These are phyloP conservation scores for Leccinum subrobustum DNA, from an alignment of 1,284 basidiomycete species.

Conservation along the genomic window DNA sequence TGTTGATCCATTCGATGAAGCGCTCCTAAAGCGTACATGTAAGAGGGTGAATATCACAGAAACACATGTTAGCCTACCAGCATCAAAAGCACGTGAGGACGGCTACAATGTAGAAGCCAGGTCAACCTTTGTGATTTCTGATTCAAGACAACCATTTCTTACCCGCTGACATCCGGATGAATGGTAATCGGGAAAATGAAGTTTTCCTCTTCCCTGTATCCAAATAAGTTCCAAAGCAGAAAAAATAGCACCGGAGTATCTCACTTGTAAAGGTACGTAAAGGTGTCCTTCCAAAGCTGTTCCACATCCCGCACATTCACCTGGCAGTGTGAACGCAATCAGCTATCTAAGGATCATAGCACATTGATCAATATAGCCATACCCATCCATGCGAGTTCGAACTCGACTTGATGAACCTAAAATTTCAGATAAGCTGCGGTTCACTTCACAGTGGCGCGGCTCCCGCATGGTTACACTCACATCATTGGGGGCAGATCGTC, in stretches of 20 bases:
- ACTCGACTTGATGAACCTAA: slow-evolving; percentile 63
- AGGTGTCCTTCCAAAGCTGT: slow-evolving; percentile 76
- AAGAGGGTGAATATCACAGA: not conserved
- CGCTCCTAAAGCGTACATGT: slow-evolving; percentile 48
- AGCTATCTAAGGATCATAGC: slow-evolving; percentile 31
- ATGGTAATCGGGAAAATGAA: slow-evolving; percentile 79
- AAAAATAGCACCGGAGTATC: not conserved
- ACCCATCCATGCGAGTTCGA: slow-evolving; percentile 71
- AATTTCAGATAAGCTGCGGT: not conserved
- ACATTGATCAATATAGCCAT: slow-evolving; percentile 40
- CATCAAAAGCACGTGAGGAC: slow-evolving; percentile 68
- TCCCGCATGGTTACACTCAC: slow-evolving; percentile 29
- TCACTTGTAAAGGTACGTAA: slow-evolving; percentile 65
- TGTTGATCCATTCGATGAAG: slow-evolving; percentile 79
- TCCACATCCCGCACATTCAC: slow-evolving; percentile 72
- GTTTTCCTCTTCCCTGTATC: slow-evolving; percentile 59
- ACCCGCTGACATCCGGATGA: slow-evolving; percentile 79
- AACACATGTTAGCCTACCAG: slow-evolving; percentile 42
- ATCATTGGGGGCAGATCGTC: slow-evolving; percentile 75
- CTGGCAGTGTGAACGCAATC: slow-evolving; percentile 29
- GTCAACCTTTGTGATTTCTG: not conserved
- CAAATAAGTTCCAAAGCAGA: slow-evolving; percentile 6
- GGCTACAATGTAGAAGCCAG: slow-evolving; percentile 25
- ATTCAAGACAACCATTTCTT: slow-evolving; percentile 18
- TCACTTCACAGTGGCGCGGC: not conserved